These are phyloP conservation scores for Fraxinus greggii DNA, from an alignment of 305 asterid genomes.

Conservation along the genomic window DNA sequence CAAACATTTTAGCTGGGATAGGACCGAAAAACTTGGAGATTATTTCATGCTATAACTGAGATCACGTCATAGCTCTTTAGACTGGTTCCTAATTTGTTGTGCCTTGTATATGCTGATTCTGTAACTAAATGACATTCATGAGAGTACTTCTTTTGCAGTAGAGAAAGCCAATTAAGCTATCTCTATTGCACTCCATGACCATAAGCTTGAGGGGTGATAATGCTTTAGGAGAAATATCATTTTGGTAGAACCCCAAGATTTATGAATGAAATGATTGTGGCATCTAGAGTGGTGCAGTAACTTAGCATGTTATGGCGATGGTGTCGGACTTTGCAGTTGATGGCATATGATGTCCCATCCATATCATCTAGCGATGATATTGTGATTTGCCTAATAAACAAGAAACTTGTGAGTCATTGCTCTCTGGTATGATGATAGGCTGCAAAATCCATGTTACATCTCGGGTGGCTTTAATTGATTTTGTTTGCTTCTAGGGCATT, in stretches of 20 bases:
- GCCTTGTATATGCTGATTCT: neutral
- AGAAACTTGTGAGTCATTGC: neutral
- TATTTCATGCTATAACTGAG: neutral
- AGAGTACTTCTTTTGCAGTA: neutral
- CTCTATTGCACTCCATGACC: neutral
- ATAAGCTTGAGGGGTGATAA: neutral
- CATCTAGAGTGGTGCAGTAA: neutral
- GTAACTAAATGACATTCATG: neutral
- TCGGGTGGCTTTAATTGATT: neutral
- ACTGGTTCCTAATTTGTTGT: neutral
- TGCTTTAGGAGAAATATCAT: neutral
- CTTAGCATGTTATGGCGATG: neutral
- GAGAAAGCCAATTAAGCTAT: neutral
- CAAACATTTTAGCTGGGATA: neutral
- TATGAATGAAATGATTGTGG: neutral
- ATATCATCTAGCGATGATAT: neutral
- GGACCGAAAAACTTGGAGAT: neutral
- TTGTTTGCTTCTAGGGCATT: neutral
- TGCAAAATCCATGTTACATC: neutral
- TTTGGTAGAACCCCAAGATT: neutral
- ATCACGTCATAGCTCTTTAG: neutral
- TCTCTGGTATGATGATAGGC: neutral
- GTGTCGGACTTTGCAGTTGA: neutral
- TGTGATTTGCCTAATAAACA: neutral
- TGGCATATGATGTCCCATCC: neutral